phyloP scores from a whole-genome alignment of 345 rosid genomes.

The Trapa incisa region DNA sequence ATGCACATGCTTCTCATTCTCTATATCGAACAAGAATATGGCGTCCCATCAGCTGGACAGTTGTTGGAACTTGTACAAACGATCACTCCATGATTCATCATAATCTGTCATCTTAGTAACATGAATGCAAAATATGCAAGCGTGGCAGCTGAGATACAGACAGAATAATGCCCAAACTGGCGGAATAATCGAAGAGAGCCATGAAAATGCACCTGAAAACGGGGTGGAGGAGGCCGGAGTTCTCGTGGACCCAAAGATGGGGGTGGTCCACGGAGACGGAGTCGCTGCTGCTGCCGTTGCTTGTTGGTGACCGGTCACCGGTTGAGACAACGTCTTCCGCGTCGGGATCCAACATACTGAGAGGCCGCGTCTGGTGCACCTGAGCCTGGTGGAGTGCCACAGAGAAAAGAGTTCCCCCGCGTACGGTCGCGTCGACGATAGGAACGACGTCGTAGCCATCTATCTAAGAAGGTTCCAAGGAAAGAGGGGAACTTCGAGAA shows the following conservation, averaged over 20 bases:
- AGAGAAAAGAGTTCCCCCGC: conserved; percentile 68
- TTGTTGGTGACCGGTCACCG: conserved; percentile 32
- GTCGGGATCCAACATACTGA: conserved; percentile 27
- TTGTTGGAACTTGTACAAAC: not conserved
- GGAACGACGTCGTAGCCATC: conserved; percentile 24
- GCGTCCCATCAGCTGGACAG: not conserved
- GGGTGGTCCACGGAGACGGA: conserved; percentile 81
- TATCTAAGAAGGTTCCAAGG: not conserved
- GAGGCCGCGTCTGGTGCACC: conserved; percentile 61
- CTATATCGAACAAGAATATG: not conserved
- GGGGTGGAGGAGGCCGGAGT: conserved; percentile 68
- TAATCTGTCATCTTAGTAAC: not conserved
- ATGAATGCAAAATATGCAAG: not conserved
- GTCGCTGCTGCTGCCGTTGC: conserved; percentile 44
- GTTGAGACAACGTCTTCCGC: conserved; percentile 12
- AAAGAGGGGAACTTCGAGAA: not conserved
- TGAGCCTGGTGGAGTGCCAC: conserved; percentile 83
- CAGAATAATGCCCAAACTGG: not conserved
- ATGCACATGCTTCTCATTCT: not conserved
- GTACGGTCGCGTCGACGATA: conserved; percentile 61
- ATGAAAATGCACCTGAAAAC: conserved; percentile 47
- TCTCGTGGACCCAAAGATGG: conserved; percentile 68
- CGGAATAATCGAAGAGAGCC: not conserved
- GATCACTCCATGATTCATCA: not conserved
- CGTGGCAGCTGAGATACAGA: not conserved